A percentile compares a stretch with the other conserved stretches of the same genome.
These are phyloP conservation scores for Solanum paucissectum DNA, from an alignment of 257 asterid species.

Conservation along the genomic window DNA sequence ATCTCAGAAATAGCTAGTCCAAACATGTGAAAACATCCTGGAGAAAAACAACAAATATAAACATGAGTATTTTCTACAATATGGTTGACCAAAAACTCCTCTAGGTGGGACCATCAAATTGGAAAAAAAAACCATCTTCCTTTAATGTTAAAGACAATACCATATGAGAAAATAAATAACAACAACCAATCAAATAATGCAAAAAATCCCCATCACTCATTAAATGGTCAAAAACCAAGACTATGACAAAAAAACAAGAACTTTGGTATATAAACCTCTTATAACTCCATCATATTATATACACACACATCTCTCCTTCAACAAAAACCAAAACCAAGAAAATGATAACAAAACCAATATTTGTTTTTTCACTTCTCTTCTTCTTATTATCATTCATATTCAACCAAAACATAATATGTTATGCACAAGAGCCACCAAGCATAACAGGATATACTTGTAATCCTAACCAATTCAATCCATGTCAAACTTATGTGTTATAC, in stretches of 20 bases:
- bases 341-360: conserved; percentile 6
- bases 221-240: neutral
- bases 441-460: conserved; percentile 61
- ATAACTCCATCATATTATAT: neutral
- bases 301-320: neutral
- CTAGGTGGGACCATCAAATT: neutral
- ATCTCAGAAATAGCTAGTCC: neutral
- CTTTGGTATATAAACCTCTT: neutral
- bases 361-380: neutral
- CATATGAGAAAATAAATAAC: neutral
- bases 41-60: neutral
- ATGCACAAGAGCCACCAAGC: conserved; percentile 38
- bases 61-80: neutral
- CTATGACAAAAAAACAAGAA: neutral
- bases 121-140: neutral
- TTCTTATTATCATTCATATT: conserved; percentile 16
- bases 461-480: conserved; percentile 32
- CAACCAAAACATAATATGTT: neutral
- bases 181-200: neutral
- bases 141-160: neutral
- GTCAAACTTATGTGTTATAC: conserved; percentile 64
- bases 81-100: neutral
- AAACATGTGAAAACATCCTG: neutral
- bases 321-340: neutral
- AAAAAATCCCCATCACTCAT: neutral